Evolutionary conservation across 352 stramenopile genomes (phyloP), one percentile per base, ranked within the genome.

Genomic region (Albugo candida): DNA sequence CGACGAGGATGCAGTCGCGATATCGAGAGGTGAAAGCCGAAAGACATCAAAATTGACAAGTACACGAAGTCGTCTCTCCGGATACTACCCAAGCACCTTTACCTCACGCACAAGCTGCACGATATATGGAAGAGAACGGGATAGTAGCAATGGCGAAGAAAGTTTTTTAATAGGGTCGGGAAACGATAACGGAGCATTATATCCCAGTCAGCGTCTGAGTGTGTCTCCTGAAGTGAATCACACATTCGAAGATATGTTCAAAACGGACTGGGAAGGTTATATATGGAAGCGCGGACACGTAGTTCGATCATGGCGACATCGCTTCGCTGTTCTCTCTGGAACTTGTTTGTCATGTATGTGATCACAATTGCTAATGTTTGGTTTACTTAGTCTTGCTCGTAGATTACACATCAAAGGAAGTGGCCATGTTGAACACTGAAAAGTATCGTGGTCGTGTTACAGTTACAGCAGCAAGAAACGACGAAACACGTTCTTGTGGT

Each of bases 211-310:
- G 16, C 66, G 73, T 0, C 51, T 81, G 11, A 85, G 73, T 45
- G 69, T 83, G 3, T 86, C 69, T 11, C 68, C 69, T 0, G 73
- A 86, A 49, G 59, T 79, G n/a, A 74, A 53, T 38, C 63, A 71
- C 50, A 62, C 71, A n/a, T 85, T 83, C 24, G 76, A 89, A 35
- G 76, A 89, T 49, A 69, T 83, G 51, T 85, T 85, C 36, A 74
- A 89, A 54, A 89, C 77, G 36, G 76, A 91, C 55, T 91, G 77
- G 77, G 77, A 91, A 52, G 77, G 77, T 8, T 91, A 91, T 51
- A 67, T 87, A 42, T 87, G 75, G 75, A 91, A 91, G 47, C 77
- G 87, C 51, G 75, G 77, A 20, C 74, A 91, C 43, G 77, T 91
- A 45, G 74, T 91, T 45, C 74, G 75, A 51, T 83, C 75, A 38